Base-by-base conservation (phyloP, 140 eudicot genomes). In the Oenanthe javanica region DNA sequence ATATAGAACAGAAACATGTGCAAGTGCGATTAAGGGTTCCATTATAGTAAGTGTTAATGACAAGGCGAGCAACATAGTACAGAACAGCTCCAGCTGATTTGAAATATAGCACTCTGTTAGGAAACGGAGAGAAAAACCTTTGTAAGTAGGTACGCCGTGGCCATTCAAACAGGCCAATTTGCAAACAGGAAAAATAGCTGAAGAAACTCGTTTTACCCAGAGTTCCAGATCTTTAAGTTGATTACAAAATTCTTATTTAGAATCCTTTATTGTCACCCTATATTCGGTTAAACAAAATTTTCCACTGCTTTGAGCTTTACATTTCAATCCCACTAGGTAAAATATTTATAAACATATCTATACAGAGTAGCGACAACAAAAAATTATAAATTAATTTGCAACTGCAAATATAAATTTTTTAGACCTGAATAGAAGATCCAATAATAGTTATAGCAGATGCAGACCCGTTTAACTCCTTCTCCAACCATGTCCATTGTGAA, bases 371-470 rank as follows among this genome's bases (percentile, higher is more conserved):
- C 72, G 12, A 43, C 73, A 67, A 67, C 27, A 13, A 67, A 2
- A 46, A 7, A 38, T 77, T 18, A 66, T 31, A 5, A 40, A 54
- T 36, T 54, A 2, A 55, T 23, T 59, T 77, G 52, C 16, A 55
- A 77, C 15, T 23, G 13, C 4, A 31, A 64, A 66, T 4, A 43
- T 14, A 31, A 16, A 23, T 66, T 4, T 47, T 3, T 27, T 4
- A 79, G 81, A 91, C 96, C 93, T 91, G 96, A 81, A 91, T 83
- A 69, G 96, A 91, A 76, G 91, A 91, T 54, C 83, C 96, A 80
- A 89, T 91, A 76, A 89, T 81, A 46, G 96, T 89, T 70, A 91
- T 66, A 55, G 84, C 90, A 42, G 96, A 87, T 66, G 88, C 82
- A n/a, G 81, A 84, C 82, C 84, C 82, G 11, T 79, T 84, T 79